Evolutionary conservation across 306 rosid genomes (phyloP).

Genomic region (Macrotyloma uniflorum): DNA sequence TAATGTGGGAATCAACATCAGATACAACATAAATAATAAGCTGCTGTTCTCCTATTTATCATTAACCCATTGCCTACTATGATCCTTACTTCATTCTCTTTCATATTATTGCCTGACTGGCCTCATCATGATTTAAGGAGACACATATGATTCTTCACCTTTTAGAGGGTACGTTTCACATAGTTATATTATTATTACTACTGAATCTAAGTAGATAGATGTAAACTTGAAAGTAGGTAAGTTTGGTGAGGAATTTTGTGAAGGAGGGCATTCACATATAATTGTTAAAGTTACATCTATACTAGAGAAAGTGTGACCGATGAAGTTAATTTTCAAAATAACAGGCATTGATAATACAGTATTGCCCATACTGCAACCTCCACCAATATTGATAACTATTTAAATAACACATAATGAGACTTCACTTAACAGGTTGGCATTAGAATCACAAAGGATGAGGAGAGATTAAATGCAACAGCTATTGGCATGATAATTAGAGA

Average conservation of each 20-base stretch:
- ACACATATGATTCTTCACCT: neutral
- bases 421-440: neutral
- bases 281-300: neutral
- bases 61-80: neutral
- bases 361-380: neutral
- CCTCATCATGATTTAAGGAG: slow-evolving; percentile 11
- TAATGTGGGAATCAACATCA: slow-evolving; percentile 1
- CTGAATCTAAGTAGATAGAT: neutral
- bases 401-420: slow-evolving; percentile 4
- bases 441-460: neutral
- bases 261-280: neutral
- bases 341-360: neutral
- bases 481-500: slow-evolving; percentile 28
- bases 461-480: slow-evolving; percentile 15
- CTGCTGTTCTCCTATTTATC: slow-evolving; percentile 1
- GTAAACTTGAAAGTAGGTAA: neutral
- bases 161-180: neutral
- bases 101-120: slow-evolving; percentile 14
- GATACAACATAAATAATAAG: slow-evolving; percentile 7
- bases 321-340: slow-evolving; percentile 10
- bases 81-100: neutral
- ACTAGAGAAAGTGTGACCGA: neutral
- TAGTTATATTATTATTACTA: slow-evolving; percentile 18
- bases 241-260: neutral
- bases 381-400: slow-evolving; percentile 10